phyloP scores from a whole-genome alignment of 305 asterid genomes.

The Fraxinus nigra region DNA sequence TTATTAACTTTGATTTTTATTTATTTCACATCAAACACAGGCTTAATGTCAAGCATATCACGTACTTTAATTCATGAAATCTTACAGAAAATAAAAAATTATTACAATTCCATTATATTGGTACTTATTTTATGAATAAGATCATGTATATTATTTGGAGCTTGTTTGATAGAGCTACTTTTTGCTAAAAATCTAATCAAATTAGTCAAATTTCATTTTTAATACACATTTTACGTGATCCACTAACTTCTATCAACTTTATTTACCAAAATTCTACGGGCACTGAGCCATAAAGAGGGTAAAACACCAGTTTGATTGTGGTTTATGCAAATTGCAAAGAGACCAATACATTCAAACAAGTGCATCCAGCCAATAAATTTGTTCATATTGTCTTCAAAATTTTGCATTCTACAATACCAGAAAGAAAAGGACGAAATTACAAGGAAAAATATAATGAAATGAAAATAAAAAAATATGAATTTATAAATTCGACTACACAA shows the following conservation, averaged over 20 bases:
- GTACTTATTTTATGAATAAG: neutral
- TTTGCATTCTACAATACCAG: neutral
- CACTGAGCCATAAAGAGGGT: neutral
- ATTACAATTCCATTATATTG: neutral
- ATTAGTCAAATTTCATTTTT: neutral
- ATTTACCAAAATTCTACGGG: neutral
- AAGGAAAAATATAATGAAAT: neutral
- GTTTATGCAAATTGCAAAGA: neutral
- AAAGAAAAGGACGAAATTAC: neutral
- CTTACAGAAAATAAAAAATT: neutral
- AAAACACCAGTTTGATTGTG: neutral
- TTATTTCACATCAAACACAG: too few species aligned
- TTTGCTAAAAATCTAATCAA: neutral
- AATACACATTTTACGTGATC: too few species aligned
- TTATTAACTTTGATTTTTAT: too few species aligned
- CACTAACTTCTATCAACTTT: too few species aligned
- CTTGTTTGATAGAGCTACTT: neutral
- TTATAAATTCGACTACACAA: neutral
- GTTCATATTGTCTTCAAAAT: neutral
- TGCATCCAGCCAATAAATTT: neutral
- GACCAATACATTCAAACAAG: neutral
- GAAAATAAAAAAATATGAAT: neutral
- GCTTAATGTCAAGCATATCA: neutral
- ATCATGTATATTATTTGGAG: neutral
- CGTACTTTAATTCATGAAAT: neutral